Evolutionary conservation across 2,329 filamentous ascomycete genomes (phyloP).

Genomic region (Paramyrothecium sp.): DNA sequence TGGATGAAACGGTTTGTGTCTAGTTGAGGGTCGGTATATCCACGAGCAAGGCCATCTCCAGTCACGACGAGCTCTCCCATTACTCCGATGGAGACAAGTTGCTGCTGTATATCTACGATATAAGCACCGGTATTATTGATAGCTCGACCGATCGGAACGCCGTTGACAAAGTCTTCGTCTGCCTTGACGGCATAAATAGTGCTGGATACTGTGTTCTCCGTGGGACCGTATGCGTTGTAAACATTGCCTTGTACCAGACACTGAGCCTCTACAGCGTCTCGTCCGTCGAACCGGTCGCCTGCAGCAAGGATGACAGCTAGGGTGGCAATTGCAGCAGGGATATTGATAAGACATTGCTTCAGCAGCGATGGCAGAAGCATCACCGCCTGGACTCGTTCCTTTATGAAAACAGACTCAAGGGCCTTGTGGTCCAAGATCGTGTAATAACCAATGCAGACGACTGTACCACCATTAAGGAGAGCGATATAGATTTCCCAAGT

Average conservation of each 20-base stretch:
- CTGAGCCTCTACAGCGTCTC: conserved; percentile 4
- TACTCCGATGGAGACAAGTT: conserved; percentile 19
- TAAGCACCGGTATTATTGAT: conserved; percentile 17
- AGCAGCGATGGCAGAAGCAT: conserved; percentile 11
- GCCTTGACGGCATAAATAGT: conserved; percentile 1
- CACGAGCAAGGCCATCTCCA: conserved; percentile 19
- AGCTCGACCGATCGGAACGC: conserved; percentile 16
- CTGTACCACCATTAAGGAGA: conserved; percentile 14
- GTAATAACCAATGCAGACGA: conserved; percentile 15
- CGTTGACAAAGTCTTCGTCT: conserved; percentile 7
- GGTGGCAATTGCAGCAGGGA: neutral
- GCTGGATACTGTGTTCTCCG: conserved; percentile 13
- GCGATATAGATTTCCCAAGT: conserved; percentile 7
- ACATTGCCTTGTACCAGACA: conserved; percentile 4
- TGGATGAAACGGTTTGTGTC: conserved; percentile 15
- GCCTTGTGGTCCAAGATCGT: conserved; percentile 8
- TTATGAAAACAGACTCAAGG: conserved; percentile 6
- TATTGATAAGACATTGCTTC: conserved; percentile 11
- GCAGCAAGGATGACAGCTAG: conserved; percentile 10
- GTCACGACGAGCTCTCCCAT: conserved; percentile 25
- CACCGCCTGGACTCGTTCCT: conserved; percentile 3
- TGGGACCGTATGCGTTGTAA: conserved; percentile 14
- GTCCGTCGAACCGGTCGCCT: conserved; percentile 11
- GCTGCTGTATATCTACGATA: conserved; percentile 20
- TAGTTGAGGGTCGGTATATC: conserved; percentile 12